A percentile compares a stretch with the other conserved stretches of the same genome.
Evolutionary conservation across 768 basidiomycete species (phyloP).

Genomic region (Rossbeevera mucosa): DNA sequence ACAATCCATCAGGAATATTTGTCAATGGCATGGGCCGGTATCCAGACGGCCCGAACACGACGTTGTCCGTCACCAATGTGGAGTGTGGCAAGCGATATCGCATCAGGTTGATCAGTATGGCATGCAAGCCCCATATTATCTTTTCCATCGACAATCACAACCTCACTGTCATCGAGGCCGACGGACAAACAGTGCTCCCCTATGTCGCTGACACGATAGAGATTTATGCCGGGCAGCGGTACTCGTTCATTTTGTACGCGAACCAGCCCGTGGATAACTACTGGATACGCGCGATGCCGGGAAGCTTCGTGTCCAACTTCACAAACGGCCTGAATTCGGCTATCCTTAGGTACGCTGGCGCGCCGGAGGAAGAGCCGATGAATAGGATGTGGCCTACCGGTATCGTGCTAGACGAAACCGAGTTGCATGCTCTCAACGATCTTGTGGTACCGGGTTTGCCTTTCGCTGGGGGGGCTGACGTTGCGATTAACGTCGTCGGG

Average conservation of each 20-base stretch:
- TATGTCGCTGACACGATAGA: conserved; percentile 36
- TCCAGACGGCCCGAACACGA: conserved; percentile 26
- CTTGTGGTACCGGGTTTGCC: conserved; percentile 30
- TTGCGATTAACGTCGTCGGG: conserved; percentile 35
- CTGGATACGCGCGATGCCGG: conserved; percentile 37
- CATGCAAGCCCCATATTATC: conserved; percentile 39
- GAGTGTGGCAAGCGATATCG: conserved; percentile 33
- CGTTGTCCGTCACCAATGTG: conserved; percentile 36
- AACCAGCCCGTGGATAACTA: conserved; percentile 36
- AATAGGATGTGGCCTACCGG: conserved; percentile 6
- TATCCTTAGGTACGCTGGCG: conserved; percentile 40
- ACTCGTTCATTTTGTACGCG: conserved; percentile 41
- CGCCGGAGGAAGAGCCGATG: conserved; percentile 31
- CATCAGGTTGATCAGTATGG: conserved; percentile 38
- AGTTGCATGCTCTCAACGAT: conserved; percentile 32
- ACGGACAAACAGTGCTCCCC: conserved; percentile 38
- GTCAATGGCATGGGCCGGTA: conserved; percentile 40
- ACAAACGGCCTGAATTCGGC: conserved; percentile 36
- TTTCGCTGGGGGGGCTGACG: conserved; percentile 38
- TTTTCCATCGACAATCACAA: conserved; percentile 46
- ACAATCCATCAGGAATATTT: conserved; percentile 29
- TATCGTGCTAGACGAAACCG: conserved; percentile 34
- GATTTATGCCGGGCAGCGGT: conserved; percentile 49
- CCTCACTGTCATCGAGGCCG: conserved; percentile 46
- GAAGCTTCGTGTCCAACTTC: conserved; percentile 15